phyloP scores from a whole-genome alignment of 2,329 filamentous ascomycete genomes.

The Domatiomyces globalis region DNA sequence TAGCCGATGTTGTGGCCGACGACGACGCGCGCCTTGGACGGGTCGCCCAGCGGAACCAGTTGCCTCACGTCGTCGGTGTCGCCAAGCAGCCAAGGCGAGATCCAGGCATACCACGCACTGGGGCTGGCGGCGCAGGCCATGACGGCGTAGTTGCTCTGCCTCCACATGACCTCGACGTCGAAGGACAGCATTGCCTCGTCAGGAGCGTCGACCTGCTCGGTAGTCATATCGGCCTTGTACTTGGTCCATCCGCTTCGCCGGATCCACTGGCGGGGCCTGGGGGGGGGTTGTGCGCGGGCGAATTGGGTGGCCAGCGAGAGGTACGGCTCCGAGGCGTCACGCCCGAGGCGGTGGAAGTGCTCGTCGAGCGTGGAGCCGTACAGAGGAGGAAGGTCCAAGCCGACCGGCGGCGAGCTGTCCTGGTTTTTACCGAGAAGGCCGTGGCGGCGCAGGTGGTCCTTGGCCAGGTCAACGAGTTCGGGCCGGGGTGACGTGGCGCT shows the following conservation, averaged over 20 bases:
- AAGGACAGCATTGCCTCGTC: slow-evolving; percentile 75
- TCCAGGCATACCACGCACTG: slow-evolving; percentile 90
- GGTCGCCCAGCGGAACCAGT: slow-evolving; percentile 74
- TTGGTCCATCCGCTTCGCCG: slow-evolving; percentile 83
- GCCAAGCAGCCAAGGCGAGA: slow-evolving; percentile 85
- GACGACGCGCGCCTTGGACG: slow-evolving; percentile 56
- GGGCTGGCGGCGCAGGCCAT: slow-evolving; percentile 92
- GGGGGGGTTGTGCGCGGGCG: slow-evolving; percentile 44
- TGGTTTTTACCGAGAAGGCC: slow-evolving; percentile 83
- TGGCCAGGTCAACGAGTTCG: slow-evolving; percentile 65
- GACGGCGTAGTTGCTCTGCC: slow-evolving; percentile 77
- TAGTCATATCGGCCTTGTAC: slow-evolving; percentile 60
- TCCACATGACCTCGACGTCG: slow-evolving; percentile 95
- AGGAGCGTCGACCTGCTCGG: slow-evolving; percentile 61
- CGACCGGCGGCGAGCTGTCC: slow-evolving; percentile 59
- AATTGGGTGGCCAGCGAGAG: slow-evolving; percentile 62
- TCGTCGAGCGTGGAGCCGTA: slow-evolving; percentile 76
- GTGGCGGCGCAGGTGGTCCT: slow-evolving; percentile 69
- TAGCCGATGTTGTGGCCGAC: slow-evolving; percentile 95
- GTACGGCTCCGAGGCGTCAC: slow-evolving; percentile 77
- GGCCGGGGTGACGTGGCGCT: slow-evolving; percentile 41
- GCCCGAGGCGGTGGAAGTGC: slow-evolving; percentile 79
- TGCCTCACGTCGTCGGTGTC: slow-evolving; percentile 67
- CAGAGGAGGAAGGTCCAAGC: slow-evolving; percentile 69
- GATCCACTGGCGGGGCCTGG: slow-evolving; percentile 58